These are phyloP conservation scores for Oehlia diaphana DNA, from an alignment of 192 early-diverging fungal species.

Conservation along the genomic window DNA sequence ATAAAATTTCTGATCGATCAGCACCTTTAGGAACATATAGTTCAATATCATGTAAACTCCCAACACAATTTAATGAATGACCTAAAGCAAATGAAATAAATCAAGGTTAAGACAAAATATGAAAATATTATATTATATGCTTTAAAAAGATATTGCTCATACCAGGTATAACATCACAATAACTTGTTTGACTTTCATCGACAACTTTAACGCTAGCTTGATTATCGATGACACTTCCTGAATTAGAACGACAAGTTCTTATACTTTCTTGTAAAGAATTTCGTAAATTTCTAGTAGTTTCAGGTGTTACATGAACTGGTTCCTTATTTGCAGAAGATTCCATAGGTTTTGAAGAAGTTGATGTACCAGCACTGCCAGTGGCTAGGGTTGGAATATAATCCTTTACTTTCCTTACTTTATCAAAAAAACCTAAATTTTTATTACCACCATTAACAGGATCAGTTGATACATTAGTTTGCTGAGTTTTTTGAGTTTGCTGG, in stretches of 20 bases:
- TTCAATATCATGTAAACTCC: conserved; percentile 36
- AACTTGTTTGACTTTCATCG: conserved; percentile 39
- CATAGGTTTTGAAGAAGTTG: conserved; percentile 12
- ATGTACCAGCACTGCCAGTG: not conserved
- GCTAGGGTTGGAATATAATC: not conserved
- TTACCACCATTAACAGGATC: conserved; percentile 1
- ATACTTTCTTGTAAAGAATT: conserved; percentile 23
- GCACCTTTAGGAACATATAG: conserved; percentile 39
- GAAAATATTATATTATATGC: not conserved
- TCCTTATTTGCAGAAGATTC: conserved; percentile 8
- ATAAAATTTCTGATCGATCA: conserved; percentile 42
- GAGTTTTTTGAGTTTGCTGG: no score
- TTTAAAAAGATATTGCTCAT: conserved; percentile 31
- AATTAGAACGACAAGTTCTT: conserved; percentile 38
- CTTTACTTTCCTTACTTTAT: not conserved
- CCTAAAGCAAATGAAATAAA: not conserved
- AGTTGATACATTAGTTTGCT: not conserved
- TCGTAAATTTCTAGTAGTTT: not conserved
- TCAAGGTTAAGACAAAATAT: no score
- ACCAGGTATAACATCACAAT: conserved; percentile 58
- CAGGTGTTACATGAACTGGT: not conserved
- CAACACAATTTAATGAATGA: conserved; percentile 46
- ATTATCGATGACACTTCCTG: conserved; percentile 33
- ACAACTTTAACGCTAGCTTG: conserved; percentile 34
- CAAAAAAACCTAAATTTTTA: not conserved